A percentile compares a stretch with the other conserved stretches of the same genome.
These are phyloP conservation scores for Suhomyces tanzawaensis DNA, from an alignment of 805 yeast genomes.

Conservation along the genomic window DNA sequence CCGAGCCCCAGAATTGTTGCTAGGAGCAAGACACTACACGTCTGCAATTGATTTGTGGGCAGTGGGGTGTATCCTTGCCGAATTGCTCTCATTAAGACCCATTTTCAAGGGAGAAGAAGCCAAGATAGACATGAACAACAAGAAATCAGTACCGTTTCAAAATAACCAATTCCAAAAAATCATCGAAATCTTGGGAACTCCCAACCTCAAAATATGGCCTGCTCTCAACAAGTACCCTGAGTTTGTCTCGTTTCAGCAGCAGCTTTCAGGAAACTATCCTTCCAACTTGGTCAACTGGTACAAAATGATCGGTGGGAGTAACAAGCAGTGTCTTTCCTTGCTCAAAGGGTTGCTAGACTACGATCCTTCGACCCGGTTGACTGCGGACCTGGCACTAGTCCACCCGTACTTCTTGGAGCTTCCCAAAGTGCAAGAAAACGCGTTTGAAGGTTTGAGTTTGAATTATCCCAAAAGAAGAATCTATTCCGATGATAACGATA, in stretches of 20 bases:
- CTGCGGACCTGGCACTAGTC: slow-evolving; percentile 71
- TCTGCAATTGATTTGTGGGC: slow-evolving; percentile 96
- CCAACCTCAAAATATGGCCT: slow-evolving; percentile 77
- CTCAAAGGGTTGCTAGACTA: slow-evolving; percentile 67
- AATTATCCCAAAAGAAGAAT: slow-evolving; percentile 86
- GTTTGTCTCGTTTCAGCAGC: slow-evolving; percentile 49
- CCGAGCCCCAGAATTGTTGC: slow-evolving; percentile 83
- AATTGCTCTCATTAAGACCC: slow-evolving; percentile 82
- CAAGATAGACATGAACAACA: slow-evolving; percentile 76
- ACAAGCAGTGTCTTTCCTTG: slow-evolving; percentile 64
- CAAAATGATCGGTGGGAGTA: slow-evolving; percentile 73
- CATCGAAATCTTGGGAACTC: slow-evolving; percentile 90
- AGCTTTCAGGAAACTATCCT: slow-evolving; percentile 57
- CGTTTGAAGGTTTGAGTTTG: slow-evolving; percentile 71
- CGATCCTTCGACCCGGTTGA: slow-evolving; percentile 77
- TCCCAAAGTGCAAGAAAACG: slow-evolving; percentile 68
- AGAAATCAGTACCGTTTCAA: slow-evolving; percentile 91
- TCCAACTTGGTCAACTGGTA: slow-evolving; percentile 82
- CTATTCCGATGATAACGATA: slow-evolving; percentile 83
- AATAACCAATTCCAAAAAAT: slow-evolving; percentile 88
- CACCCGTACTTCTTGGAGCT: slow-evolving; percentile 77
- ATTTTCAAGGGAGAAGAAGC: slow-evolving; percentile 98
- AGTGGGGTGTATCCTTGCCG: slow-evolving; percentile 92
- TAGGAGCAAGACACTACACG: slow-evolving; percentile 92
- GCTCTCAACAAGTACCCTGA: slow-evolving; percentile 80